A percentile compares a stretch with the other conserved stretches of the same genome.
phyloP scores from a whole-genome alignment of 306 rosid genomes.

The Fagus crenata region DNA sequence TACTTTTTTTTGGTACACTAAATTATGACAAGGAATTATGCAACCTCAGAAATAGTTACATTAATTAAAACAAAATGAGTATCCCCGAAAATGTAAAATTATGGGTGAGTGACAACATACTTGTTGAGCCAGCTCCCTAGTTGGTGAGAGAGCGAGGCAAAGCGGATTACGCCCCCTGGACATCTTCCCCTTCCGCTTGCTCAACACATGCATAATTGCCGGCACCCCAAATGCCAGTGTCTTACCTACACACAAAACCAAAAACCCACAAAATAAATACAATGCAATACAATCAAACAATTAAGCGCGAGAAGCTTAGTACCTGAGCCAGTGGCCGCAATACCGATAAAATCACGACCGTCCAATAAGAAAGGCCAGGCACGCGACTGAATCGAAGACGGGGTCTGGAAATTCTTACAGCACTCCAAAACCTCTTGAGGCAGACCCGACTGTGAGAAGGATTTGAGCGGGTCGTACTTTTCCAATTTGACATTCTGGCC shows the following conservation, averaged over 20 bases:
- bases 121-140: conserved; percentile 96
- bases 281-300: conserved; percentile 8
- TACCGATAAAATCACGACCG: conserved; percentile 89
- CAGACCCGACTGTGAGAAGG: conserved; percentile 57
- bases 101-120: conserved; percentile 45
- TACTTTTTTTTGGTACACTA: background rate
- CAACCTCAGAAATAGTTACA: background rate
- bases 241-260: conserved; percentile 55
- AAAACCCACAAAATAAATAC: conserved; percentile 15
- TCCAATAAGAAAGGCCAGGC: conserved; percentile 93
- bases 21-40: background rate
- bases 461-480: conserved; percentile 50
- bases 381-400: conserved; percentile 85
- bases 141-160: conserved; percentile 86
- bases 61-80: background rate
- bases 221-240: conserved; percentile 93
- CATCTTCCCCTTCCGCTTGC: conserved; percentile 57
- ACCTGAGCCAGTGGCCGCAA: conserved; percentile 99
- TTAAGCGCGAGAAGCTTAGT: background rate
- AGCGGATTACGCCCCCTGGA: conserved; percentile 74
- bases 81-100: background rate
- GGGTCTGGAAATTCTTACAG: conserved; percentile 72
- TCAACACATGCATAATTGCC: conserved; percentile 75
- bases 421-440: conserved; percentile 73
- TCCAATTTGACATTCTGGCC: conserved; percentile 59